phyloP scores from a whole-genome alignment of 306 rosid species.

The barrel medic (Medicago truncatula) region DNA sequence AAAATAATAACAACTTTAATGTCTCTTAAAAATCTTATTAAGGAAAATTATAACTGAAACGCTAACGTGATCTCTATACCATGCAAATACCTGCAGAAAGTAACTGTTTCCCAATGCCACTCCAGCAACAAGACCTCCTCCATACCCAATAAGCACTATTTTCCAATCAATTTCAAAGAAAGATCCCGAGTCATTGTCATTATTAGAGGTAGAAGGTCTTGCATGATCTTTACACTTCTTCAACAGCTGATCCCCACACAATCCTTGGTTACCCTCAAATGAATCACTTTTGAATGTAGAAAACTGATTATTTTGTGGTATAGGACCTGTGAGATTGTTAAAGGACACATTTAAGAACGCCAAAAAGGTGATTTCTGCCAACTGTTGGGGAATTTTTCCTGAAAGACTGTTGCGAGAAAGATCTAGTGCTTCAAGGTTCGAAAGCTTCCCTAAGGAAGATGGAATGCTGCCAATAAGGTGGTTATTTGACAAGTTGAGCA shows the following conservation, averaged over 20 bases:
- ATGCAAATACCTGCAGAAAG: neutral
- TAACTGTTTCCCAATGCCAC: constrained; percentile 19
- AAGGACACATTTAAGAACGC: constrained; percentile 36
- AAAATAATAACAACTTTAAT: no score
- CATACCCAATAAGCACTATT: constrained; percentile 34
- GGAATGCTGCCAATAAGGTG: constrained; percentile 36
- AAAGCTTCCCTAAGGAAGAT: constrained; percentile 40
- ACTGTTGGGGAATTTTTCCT: constrained; percentile 37
- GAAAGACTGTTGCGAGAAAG: constrained; percentile 39
- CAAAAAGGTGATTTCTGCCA: constrained; percentile 35
- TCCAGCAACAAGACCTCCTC: constrained; percentile 37
- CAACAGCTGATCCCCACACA: constrained; percentile 37
- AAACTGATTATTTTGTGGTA: constrained; percentile 40
- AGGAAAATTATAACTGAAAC: no score
- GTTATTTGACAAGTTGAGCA: constrained; percentile 42
- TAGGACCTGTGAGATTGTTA: constrained; percentile 35
- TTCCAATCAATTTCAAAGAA: constrained; percentile 2
- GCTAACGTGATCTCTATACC: neutral
- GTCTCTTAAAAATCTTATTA: no score
- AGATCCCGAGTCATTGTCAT: neutral
- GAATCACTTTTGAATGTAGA: constrained; percentile 19
- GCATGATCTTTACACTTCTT: constrained; percentile 15
- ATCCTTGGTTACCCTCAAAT: constrained; percentile 36
- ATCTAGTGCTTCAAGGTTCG: constrained; percentile 39
- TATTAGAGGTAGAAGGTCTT: neutral